Conservation (phyloP, 805 yeast species). For the Pichia scutulata region DNA sequence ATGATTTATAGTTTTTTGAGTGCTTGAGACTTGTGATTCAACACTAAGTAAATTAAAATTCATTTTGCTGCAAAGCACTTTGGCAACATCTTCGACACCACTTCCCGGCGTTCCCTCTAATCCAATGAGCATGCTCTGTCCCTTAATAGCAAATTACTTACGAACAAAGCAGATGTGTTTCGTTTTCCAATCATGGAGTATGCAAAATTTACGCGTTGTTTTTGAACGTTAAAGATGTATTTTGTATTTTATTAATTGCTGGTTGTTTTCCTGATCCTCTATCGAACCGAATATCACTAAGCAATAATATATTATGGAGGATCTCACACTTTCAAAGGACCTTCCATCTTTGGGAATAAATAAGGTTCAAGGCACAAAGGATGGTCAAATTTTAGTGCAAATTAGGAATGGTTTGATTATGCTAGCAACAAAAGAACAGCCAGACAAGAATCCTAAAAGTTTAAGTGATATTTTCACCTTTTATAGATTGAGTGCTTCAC, state of each 20-base stretch:
- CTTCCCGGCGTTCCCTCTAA: slow-evolving; percentile 61
- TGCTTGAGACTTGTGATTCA: slow-evolving; percentile 5
- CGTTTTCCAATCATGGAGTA: too few relatives aligned
- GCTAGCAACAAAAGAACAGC: slow-evolving; percentile 4
- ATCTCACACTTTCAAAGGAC: slow-evolving; percentile 5
- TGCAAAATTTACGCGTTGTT: neutral
- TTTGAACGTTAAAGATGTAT: neutral
- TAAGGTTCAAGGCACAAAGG: slow-evolving; percentile 10
- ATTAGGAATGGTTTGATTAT: slow-evolving; percentile 10
- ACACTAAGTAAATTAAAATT: slow-evolving; percentile 38
- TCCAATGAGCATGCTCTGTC: slow-evolving; percentile 56
- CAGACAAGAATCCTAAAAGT: neutral
- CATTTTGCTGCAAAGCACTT: slow-evolving; percentile 39
- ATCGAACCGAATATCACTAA: neutral
- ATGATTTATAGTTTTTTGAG: neutral
- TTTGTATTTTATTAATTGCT: neutral
- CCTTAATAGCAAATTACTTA: too few relatives aligned
- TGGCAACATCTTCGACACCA: slow-evolving; percentile 57
- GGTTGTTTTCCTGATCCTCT: neutral
- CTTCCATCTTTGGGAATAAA: slow-evolving; percentile 1
- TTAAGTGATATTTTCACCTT: slow-evolving; percentile 9
- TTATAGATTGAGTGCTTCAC: slow-evolving; percentile 7
- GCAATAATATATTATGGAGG: slow-evolving; percentile 3
- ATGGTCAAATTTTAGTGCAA: slow-evolving; percentile 12
- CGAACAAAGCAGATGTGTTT: too few relatives aligned